Evolutionary conservation across 2,329 filamentous ascomycete genomes (phyloP).

Genomic region (Phyllosticta paracitricarpa): DNA sequence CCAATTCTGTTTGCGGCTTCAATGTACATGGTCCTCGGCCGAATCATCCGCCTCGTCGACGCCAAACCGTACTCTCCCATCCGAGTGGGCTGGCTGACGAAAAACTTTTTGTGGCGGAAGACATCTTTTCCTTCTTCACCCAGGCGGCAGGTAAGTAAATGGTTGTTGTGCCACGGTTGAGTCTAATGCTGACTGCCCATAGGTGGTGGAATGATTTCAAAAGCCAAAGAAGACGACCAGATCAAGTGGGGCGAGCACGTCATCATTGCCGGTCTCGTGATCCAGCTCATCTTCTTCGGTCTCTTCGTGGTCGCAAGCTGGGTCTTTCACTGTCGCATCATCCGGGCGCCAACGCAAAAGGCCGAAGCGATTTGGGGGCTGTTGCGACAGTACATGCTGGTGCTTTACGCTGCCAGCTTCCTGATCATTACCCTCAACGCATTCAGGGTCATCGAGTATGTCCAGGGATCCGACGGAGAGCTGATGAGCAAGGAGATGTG

Average conservation of each 20-base stretch:
- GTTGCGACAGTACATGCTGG: conserved; percentile 27
- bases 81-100: conserved; percentile 27
- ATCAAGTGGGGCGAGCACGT: conserved; percentile 28
- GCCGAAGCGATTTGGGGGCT: background rate
- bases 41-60: conserved; percentile 27
- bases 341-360: conserved; percentile 13
- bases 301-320: conserved; percentile 34
- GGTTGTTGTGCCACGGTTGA: background rate
- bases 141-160: conserved; percentile 21
- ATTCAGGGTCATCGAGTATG: conserved; percentile 42
- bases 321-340: conserved; percentile 20
- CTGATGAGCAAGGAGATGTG: conserved; percentile 37
- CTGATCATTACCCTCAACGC: conserved; percentile 42
- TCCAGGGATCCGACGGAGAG: conserved; percentile 34
- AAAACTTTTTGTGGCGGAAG: conserved; percentile 33
- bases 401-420: conserved; percentile 33
- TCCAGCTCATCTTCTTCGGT: conserved; percentile 43
- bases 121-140: conserved; percentile 33
- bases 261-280: conserved; percentile 39
- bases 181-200: background rate
- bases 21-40: conserved; percentile 35
- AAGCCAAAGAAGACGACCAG: background rate
- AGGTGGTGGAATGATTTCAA: conserved; percentile 5
- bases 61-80: conserved; percentile 28
- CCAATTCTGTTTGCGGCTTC: conserved; percentile 38